Conservation (phyloP, 2,329 filamentous ascomycete species). For the Aureobasidium namibiae region DNA sequence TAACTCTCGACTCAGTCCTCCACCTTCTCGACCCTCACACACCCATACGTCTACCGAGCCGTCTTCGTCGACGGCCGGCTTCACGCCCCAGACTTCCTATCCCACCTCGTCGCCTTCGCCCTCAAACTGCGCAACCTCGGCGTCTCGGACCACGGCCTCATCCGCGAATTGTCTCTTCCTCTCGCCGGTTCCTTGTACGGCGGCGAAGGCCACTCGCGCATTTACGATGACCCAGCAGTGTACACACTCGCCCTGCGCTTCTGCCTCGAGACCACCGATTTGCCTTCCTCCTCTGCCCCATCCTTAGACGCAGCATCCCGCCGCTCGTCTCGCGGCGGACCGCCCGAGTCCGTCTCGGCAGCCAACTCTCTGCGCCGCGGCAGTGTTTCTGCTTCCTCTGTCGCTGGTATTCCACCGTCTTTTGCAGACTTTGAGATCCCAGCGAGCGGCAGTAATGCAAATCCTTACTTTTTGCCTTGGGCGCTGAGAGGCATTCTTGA, state of each 20-base stretch:
- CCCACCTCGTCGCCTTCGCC: conserved; percentile 84
- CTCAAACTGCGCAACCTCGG: conserved; percentile 91
- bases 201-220: conserved; percentile 84
- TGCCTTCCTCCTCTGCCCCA: background rate
- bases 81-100: conserved; percentile 88
- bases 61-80: conserved; percentile 91
- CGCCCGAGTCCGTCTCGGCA: conserved; percentile 22
- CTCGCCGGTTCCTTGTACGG: conserved; percentile 85
- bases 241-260: conserved; percentile 56
- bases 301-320: background rate
- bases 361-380: conserved; percentile 28
- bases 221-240: conserved; percentile 83
- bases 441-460: conserved; percentile 42
- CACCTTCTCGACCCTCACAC: conserved; percentile 73
- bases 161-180: conserved; percentile 80
- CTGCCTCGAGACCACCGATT: conserved; percentile 38
- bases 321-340: conserved; percentile 19
- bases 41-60: conserved; percentile 91
- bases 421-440: conserved; percentile 34
- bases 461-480: conserved; percentile 90
- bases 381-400: conserved; percentile 18
- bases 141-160: conserved; percentile 83
- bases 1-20: conserved; percentile 52
- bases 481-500: conserved; percentile 90
- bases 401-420: conserved; percentile 24